phyloP scores from a whole-genome alignment of 805 yeast species.

The Candida xyloterini region DNA sequence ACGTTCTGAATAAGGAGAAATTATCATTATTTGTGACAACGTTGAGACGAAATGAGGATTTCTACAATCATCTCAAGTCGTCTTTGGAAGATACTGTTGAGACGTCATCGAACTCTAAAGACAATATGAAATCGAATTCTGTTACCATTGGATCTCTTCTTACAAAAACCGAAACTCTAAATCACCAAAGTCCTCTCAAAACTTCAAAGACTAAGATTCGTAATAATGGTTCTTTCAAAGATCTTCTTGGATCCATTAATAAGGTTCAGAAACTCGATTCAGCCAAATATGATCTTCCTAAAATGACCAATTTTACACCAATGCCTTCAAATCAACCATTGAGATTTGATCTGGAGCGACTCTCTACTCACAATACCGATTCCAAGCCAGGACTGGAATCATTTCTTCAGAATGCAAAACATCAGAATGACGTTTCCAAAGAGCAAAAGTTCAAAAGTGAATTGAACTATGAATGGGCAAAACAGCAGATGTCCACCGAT shows the following conservation, averaged over 20 bases:
- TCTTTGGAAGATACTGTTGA: background rate
- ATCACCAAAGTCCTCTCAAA: background rate
- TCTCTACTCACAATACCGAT: conserved; percentile 1
- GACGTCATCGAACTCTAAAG: background rate
- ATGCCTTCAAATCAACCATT: conserved; percentile 15
- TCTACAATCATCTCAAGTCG: conserved; percentile 12
- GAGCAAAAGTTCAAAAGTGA: conserved; percentile 45
- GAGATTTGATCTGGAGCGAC: background rate
- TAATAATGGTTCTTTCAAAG: conserved; percentile 19
- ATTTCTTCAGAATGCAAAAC: conserved; percentile 43
- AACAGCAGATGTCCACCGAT: conserved; percentile 30
- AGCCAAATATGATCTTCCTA: conserved; percentile 16
- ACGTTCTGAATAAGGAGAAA: conserved; percentile 8
- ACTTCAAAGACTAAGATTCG: background rate
- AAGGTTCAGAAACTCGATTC: conserved; percentile 19
- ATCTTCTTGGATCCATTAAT: conserved; percentile 22
- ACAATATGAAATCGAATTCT: background rate
- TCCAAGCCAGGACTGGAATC: conserved; percentile 33
- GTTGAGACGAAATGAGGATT: conserved; percentile 24
- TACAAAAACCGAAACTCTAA: background rate
- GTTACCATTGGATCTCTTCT: conserved; percentile 11
- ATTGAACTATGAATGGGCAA: conserved; percentile 53
- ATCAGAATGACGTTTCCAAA: conserved; percentile 36
- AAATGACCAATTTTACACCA: conserved; percentile 27
- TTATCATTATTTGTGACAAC: conserved; percentile 19